Base-by-base conservation (phyloP, 2,329 filamentous ascomycete species). In the Dactylonectria estremocensis region DNA sequence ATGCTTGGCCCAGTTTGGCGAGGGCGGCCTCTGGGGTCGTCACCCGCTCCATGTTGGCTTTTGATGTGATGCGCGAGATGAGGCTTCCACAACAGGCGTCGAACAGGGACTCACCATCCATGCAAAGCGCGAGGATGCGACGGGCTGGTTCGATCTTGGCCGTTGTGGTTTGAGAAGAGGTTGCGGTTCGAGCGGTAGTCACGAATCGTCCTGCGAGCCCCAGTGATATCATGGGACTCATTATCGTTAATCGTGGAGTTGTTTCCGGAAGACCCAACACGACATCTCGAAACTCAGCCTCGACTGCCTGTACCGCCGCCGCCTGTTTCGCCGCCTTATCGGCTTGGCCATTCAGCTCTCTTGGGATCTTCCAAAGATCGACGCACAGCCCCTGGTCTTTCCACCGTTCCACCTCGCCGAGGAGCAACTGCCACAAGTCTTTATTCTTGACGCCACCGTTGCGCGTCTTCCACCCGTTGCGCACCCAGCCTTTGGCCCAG, bases 391-490 rank as follows among this genome's bases (percentile, higher is more conserved):
- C 81, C 0, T 55, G 0, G 0, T 74, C 69, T 3, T 77, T 24
- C 20, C 57, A 69, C 24, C 69, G 66, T 67, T 85, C 82, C 2
- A 82, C 66, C 59, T 84, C 80, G 0, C 79, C 79, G 10, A 88
- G 76, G 2, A 89, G 74, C 14, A 76, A 68, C 71, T 88, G 77
- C 86, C 88, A 90, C 22, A 89, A 68, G 66, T 90, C 86, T 65
- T 74, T 78, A 67, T 89, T 89, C 73, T 84, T 84, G 52, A 88
- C 84, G 1, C 71, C 65, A 0, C 79, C 76, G 2, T 56, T 66
- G 1, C 59, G 67, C 9, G 77, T 85, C 65, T 43, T 80, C 86
- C 87, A 90, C 6, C 76, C 80, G 14, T 83, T 84, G 6, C 58
- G 59, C 6, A 83, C 55, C 70, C 70, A 73, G 6, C 16, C 31